Evolutionary conservation across 2,329 filamentous ascomycete species (phyloP).

Genomic region (Rhynchosporium secalis): DNA sequence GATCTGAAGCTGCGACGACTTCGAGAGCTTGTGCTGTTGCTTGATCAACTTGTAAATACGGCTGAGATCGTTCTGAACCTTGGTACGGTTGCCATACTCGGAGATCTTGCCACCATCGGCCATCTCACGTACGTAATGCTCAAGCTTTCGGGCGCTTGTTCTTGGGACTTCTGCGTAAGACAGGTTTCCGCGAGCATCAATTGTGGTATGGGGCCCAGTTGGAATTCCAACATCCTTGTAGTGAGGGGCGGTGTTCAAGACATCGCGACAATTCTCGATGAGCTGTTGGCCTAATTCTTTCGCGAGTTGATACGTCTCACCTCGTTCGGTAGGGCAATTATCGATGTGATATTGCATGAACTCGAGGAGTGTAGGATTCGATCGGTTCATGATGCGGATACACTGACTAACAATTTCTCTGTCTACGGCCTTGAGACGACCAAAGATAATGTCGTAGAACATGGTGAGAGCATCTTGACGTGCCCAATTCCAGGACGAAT

Average conservation of each 20-base stretch:
- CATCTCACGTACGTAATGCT: conserved; percentile 99
- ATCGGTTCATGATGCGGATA: conserved; percentile 99
- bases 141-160: conserved; percentile 88
- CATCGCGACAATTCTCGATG: conserved; percentile 96
- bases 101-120: conserved; percentile 97
- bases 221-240: conserved; percentile 96
- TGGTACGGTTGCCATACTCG: conserved; percentile 96
- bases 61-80: conserved; percentile 93
- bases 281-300: conserved; percentile 91
- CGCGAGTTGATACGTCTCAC: conserved; percentile 96
- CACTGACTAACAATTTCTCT: conserved; percentile 98
- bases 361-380: conserved; percentile 90
- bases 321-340: conserved; percentile 93
- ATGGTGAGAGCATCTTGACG: conserved; percentile 95
- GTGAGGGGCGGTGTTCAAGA: conserved; percentile 77
- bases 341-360: conserved; percentile 99
- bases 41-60: conserved; percentile 98
- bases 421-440: conserved; percentile 86
- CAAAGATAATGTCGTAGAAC: conserved; percentile 99
- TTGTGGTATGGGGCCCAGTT: conserved; percentile 87
- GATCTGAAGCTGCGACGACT: conserved; percentile 94
- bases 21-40: conserved; percentile 96
- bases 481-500: conserved; percentile 99
- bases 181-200: conserved; percentile 89
- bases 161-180: conserved; percentile 87